Evolutionary conservation across 352 stramenopile species (phyloP).

Genomic region (Globisporangium splendens): DNA sequence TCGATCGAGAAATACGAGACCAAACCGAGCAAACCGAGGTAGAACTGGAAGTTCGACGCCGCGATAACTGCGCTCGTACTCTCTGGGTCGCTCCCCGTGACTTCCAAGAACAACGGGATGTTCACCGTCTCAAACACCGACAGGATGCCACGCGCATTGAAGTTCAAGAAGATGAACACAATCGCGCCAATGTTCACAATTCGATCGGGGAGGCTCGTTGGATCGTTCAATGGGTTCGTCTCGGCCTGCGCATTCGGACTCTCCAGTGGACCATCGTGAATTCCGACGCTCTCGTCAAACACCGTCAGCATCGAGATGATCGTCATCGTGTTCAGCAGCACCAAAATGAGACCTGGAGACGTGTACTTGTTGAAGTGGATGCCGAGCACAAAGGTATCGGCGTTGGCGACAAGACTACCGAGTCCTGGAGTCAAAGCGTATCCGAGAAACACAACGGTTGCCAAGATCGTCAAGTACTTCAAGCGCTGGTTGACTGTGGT

Average conservation of each 20-base stretch:
- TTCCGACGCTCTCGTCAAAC: constrained; percentile 50
- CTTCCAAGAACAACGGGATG: constrained; percentile 74
- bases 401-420: constrained; percentile 57
- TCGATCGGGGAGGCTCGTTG: constrained; percentile 52
- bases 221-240: constrained; percentile 47
- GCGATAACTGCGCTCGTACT: constrained; percentile 49
- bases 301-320: constrained; percentile 61
- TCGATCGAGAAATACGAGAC: constrained; percentile 80
- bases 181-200: constrained; percentile 70
- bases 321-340: constrained; percentile 57
- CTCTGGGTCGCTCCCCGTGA: constrained; percentile 54
- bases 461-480: constrained; percentile 70
- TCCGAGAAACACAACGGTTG: constrained; percentile 70
- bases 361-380: constrained; percentile 81
- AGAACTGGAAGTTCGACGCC: constrained; percentile 85
- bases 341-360: constrained; percentile 29
- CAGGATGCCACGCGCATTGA: constrained; percentile 67
- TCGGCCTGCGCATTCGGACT: constrained; percentile 29
- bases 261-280: constrained; percentile 57
- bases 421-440: constrained; percentile 73
- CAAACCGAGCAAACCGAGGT: constrained; percentile 66
- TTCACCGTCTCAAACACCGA: constrained; percentile 85
- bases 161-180: constrained; percentile 83
- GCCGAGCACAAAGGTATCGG: constrained; percentile 51
- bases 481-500: constrained; percentile 70